Base-by-base conservation (phyloP, 202 grass and related monocot species). In the Dendrocalamus latiflorus region DNA sequence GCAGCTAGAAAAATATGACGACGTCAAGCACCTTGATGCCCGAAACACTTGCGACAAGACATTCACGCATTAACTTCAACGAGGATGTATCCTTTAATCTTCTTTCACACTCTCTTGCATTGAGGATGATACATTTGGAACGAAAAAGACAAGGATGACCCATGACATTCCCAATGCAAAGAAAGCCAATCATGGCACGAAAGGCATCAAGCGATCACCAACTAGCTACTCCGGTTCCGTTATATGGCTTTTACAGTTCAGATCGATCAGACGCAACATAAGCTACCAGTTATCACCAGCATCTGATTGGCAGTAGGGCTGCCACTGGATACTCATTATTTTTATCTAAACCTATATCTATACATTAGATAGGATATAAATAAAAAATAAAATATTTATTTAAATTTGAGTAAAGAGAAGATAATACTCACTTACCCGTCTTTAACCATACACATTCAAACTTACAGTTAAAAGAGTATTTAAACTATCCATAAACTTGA, bases 291-390 rank as follows among this genome's bases (percentile, higher is more conserved):
- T 41, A 49, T 67, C 58, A 77, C 49, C 66, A 65, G 5, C 67
- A 33, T 74, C 67, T 45, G 51, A 79, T 83, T 63, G 59, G 17
- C 78, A 77, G n/a, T n/a, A n/a, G n/a, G n/a, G n/a, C n/a, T n/a
- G n/a, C n/a, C n/a, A n/a, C n/a, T n/a, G n/a, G n/a, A n/a, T n/a
- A n/a, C n/a, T n/a, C n/a, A n/a, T n/a, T n/a, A n/a, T n/a, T n/a
- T n/a, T n/a, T n/a, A n/a, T n/a, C n/a, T n/a, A n/a, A n/a, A n/a
- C n/a, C n/a, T n/a, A n/a, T n/a, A n/a, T n/a, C n/a, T n/a, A n/a
- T n/a, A n/a, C n/a, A n/a, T n/a, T n/a, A n/a, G n/a, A n/a, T n/a
- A n/a, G n/a, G n/a, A n/a, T n/a, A n/a, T n/a, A n/a, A n/a, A n/a
- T n/a, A n/a, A n/a, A n/a, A n/a, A n/a, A n/a, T n/a, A n/a, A n/a